Conservation (phyloP, 192 early-diverging fungal species). For the Podila minutissima region DNA sequence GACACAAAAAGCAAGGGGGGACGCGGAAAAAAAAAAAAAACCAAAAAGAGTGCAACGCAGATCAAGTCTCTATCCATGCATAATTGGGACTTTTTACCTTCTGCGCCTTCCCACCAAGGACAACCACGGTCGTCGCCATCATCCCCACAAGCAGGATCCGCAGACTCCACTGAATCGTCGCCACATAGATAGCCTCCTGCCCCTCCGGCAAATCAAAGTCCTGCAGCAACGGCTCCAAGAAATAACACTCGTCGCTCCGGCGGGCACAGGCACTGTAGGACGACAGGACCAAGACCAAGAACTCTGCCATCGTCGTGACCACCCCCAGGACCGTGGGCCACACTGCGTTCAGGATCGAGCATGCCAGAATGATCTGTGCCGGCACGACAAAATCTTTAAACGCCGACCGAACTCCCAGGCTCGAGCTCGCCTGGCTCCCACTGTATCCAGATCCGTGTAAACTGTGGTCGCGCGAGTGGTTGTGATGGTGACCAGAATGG, state of each 20-base stretch:
- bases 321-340: conserved; percentile 35
- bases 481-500: conserved; percentile 7
- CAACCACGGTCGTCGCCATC: conserved; percentile 6
- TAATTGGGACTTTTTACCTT: conserved; percentile 12
- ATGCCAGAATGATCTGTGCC: conserved; percentile 45
- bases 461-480: conserved; percentile 15
- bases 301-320: conserved; percentile 25
- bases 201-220: conserved; percentile 13
- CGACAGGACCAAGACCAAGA: conserved; percentile 33
- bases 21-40: not conserved
- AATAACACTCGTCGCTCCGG: conserved; percentile 37
- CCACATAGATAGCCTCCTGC: conserved; percentile 37
- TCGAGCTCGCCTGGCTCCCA: conserved; percentile 25
- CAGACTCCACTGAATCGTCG: conserved; percentile 42
- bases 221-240: conserved; percentile 36
- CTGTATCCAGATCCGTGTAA: conserved; percentile 21
- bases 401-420: conserved; percentile 46
- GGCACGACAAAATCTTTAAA: conserved; percentile 48
- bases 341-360: conserved; percentile 41
- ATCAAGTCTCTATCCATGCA: conserved; percentile 1
- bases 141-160: conserved; percentile 17
- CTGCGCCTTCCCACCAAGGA: conserved; percentile 16
- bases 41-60: not conserved
- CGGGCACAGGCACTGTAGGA: conserved; percentile 44
- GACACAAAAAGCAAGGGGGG: not conserved